Percentiles rank a stretch among this genome's conserved stretches.
phyloP scores from a whole-genome alignment of 2,329 filamentous ascomycete species.

The Colletotrichum sp. region DNA sequence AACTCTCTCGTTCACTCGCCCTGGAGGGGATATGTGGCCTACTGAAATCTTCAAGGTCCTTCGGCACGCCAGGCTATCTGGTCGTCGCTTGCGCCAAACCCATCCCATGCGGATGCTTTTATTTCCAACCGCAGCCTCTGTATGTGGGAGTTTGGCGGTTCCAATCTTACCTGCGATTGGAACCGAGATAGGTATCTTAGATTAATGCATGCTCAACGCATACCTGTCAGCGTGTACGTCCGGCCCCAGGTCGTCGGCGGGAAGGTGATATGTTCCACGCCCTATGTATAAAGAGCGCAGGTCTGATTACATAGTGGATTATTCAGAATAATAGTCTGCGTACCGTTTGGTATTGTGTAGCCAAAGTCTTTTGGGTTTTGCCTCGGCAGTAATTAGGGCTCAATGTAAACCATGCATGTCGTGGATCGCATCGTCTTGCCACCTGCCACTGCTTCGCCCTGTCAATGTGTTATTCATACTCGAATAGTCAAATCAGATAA shows the following conservation, averaged over 20 bases:
- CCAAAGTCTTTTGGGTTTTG: no score
- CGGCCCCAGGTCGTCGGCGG: background rate
- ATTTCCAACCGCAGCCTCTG: background rate
- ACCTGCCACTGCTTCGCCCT: background rate
- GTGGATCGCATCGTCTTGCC: background rate
- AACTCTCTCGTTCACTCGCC: background rate
- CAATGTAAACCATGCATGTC: background rate
- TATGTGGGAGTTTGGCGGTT: fast-evolving
- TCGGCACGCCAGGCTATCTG: no score
- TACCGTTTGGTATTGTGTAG: no score
- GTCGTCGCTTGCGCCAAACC: background rate
- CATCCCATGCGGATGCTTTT: background rate
- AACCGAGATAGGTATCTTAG: no score
- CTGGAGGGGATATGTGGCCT: background rate
- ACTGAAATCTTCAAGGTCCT: no score
- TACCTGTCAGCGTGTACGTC: background rate
- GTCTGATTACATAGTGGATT: fast-evolving
- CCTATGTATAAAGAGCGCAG: background rate
- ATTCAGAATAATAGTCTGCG: no score
- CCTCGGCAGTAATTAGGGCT: background rate
- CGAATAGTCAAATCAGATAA: background rate
- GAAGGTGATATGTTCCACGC: background rate
- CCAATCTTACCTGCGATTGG: no score
- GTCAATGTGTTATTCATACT: background rate
- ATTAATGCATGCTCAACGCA: background rate